Percentiles rank a stretch among this genome's conserved stretches.
Evolutionary conservation across 768 basidiomycete genomes (phyloP).

Genomic region (Mycena crocata): DNA sequence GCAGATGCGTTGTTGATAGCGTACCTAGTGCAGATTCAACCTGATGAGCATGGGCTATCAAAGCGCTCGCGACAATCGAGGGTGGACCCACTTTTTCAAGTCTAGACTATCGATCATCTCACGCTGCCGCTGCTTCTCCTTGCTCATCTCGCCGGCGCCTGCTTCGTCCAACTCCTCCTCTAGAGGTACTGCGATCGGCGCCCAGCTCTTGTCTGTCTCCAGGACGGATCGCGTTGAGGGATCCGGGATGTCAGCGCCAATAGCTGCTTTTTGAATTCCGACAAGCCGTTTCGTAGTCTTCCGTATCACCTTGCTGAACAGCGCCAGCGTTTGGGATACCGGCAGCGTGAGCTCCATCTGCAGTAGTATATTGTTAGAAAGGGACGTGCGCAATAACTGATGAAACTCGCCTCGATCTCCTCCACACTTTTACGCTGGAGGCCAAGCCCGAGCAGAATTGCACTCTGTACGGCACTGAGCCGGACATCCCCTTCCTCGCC

Average conservation of each 20-base stretch:
- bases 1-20: conserved; percentile 76
- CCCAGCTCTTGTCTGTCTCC: conserved; percentile 30
- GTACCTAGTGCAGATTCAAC: conserved; percentile 58
- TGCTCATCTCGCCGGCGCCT: conserved; percentile 76
- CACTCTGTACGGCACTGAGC: conserved; percentile 90
- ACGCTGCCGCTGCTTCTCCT: conserved; percentile 80
- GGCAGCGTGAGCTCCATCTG: conserved; percentile 86
- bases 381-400: background rate
- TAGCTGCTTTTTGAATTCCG: conserved; percentile 83
- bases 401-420: conserved; percentile 77
- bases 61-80: conserved; percentile 22
- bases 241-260: conserved; percentile 72
- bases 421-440: conserved; percentile 91
- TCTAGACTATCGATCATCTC: conserved; percentile 92
- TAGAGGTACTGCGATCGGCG: conserved; percentile 58
- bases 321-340: conserved; percentile 87
- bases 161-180: conserved; percentile 83
- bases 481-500: conserved; percentile 65
- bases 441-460: conserved; percentile 90
- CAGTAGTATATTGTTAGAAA: conserved; percentile 16
- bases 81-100: conserved; percentile 78
- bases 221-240: conserved; percentile 42
- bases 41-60: conserved; percentile 31
- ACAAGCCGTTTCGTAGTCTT: conserved; percentile 83
- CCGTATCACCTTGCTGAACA: conserved; percentile 91